Base-by-base conservation (phyloP, 768 basidiomycete species). In the Dioszegia aurantiaca region DNA sequence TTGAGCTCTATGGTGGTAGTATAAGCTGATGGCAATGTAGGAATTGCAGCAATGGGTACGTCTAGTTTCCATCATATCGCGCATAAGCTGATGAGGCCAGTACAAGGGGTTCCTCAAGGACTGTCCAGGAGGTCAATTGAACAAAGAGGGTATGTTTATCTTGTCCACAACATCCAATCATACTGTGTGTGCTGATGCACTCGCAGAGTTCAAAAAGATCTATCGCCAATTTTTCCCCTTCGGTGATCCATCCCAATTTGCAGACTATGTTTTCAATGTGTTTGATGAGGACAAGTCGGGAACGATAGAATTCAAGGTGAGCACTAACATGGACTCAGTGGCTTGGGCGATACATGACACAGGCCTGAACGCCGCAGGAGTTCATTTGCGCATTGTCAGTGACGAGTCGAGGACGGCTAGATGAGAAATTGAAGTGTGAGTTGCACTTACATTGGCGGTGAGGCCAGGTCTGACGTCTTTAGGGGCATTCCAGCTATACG, bases 181-280 rank as follows among this genome's bases (percentile, higher is more conserved):
- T n/a, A n/a, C n/a, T n/a, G n/a, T n/a, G n/a, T n/a, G n/a, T n/a
- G n/a, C n/a, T n/a, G n/a, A n/a, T n/a, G n/a, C n/a, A n/a, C n/a
- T n/a, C n/a, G n/a, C 59, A 69, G 93, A 93, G 77, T 99, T 99
- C 80, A 83, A 87, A 71, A 86, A 87, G 77, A 99, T 99, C 82
- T 99, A 98, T 83, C 91, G 92, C 76, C 95, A 98, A 78, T 99
- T 99, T 87, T 99, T 99, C 82, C 95, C 95, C 24, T 99, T 99
- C 72, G 95, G 95, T 62, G 94, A 99, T 77, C 94, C 95, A 8
- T 85, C 81, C 59, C 88, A 94, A 76, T 99, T 99, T 73, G 92
- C 95, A 37, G 89, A 97, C 78, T 93, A 94, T 69, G 94, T 99
- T 71, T 99, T 99, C 83, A 92, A 95, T 72, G 93, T 78, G 0